Percentiles rank a stretch among this genome's conserved stretches.
These are phyloP conservation scores for Lepiota brunneoincarnata DNA, from an alignment of 768 basidiomycete species.

Conservation along the genomic window DNA sequence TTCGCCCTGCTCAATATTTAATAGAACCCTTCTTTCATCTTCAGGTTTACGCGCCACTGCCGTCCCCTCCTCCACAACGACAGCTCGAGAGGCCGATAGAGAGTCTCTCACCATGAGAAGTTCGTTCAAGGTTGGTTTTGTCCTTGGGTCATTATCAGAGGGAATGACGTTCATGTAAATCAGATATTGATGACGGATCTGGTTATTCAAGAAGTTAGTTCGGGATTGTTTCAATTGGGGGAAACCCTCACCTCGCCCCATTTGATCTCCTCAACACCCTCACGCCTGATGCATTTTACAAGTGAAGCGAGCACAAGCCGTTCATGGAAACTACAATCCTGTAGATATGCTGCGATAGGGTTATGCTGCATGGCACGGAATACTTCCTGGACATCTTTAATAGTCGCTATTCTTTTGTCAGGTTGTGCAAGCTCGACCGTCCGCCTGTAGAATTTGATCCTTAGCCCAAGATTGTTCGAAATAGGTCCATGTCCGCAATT, in stretches of 20 bases:
- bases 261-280: constrained; percentile 85
- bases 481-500: constrained; percentile 17
- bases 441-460: constrained; percentile 43
- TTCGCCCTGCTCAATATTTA: constrained; percentile 84
- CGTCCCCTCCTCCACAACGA: constrained; percentile 68
- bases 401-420: constrained; percentile 49
- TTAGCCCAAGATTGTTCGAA: not conserved
- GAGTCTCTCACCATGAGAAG: constrained; percentile 71
- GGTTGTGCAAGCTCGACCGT: constrained; percentile 77
- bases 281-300: constrained; percentile 75
- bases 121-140: constrained; percentile 60
- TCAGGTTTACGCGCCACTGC: constrained; percentile 51
- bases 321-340: constrained; percentile 84
- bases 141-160: constrained; percentile 51
- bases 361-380: constrained; percentile 87
- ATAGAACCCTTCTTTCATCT: constrained; percentile 66
- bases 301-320: constrained; percentile 83
- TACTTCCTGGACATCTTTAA: constrained; percentile 74
- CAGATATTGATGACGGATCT: constrained; percentile 78
- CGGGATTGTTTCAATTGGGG: not conserved
- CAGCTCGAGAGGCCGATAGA: constrained; percentile 71
- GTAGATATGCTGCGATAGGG: constrained; percentile 81
- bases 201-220: constrained; percentile 5
- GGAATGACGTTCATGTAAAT: constrained; percentile 66
- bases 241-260: constrained; percentile 67